phyloP scores from a whole-genome alignment of 176 grass and related monocot genomes.

The Cenchrus americanus region DNA sequence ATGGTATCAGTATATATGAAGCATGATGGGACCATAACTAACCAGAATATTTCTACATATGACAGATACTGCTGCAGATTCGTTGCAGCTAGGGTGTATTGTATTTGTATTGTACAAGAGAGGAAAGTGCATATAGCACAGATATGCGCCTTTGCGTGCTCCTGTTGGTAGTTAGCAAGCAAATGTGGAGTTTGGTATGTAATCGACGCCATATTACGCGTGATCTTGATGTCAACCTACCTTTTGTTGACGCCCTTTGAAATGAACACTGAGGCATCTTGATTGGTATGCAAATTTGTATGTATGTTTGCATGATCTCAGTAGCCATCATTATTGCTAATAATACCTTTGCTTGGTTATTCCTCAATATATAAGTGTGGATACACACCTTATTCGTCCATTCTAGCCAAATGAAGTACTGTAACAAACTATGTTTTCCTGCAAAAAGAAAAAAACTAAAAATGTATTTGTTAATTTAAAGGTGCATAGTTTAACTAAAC shows the following conservation, averaged over 20 bases:
- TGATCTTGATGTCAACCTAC: conserved; percentile 50
- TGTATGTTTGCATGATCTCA: neutral
- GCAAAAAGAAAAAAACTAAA: neutral
- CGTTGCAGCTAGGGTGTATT: conserved; percentile 22
- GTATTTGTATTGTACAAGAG: neutral
- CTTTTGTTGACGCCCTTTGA: conserved; percentile 27
- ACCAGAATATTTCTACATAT: conserved; percentile 1
- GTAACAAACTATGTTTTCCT: neutral
- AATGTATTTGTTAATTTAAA: neutral
- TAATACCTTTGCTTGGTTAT: neutral
- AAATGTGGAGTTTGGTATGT: conserved; percentile 61
- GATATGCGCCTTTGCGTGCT: conserved; percentile 34
- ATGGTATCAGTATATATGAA: conserved; percentile 27
- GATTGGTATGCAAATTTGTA: conserved; percentile 35
- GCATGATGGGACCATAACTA: conserved; percentile 31
- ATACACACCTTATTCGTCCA: neutral
- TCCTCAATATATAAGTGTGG: neutral
- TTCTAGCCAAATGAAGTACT: neutral
- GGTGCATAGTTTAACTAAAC: neutral
- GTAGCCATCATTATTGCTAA: conserved; percentile 16
- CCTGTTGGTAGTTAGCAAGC: conserved; percentile 68
- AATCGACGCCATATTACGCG: conserved; percentile 38
- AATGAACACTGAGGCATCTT: conserved; percentile 26
- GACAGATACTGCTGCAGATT: conserved; percentile 26
- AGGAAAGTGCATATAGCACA: conserved; percentile 3